A percentile compares a stretch with the other conserved stretches of the same genome.
Conservation (phyloP, 345 rosid species). For the Pugionium cornutum region DNA sequence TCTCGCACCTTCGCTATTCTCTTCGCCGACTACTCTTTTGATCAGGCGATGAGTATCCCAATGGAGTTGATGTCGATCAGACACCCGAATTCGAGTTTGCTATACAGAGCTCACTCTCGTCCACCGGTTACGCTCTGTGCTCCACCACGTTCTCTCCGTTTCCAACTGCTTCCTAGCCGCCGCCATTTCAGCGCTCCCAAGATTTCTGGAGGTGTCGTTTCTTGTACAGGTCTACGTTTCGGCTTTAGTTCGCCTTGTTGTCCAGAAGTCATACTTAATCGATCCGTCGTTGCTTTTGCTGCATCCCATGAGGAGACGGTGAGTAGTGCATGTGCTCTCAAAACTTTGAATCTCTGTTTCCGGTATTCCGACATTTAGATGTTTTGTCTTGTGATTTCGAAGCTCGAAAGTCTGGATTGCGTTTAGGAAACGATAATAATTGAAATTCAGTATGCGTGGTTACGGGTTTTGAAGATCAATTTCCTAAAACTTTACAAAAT, state of each 20-base stretch:
- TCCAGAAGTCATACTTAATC: slow-evolving; percentile 26
- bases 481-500: background rate
- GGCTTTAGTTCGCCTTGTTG: slow-evolving; percentile 27
- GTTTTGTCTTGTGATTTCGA: background rate
- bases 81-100: slow-evolving; percentile 41
- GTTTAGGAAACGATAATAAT: background rate
- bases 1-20: slow-evolving; percentile 14
- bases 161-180: slow-evolving; percentile 25
- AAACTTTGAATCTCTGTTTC: background rate
- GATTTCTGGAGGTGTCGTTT: slow-evolving; percentile 18
- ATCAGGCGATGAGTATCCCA: slow-evolving; percentile 33
- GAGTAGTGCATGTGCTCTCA: slow-evolving; percentile 26
- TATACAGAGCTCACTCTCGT: slow-evolving; percentile 31
- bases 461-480: background rate
- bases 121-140: slow-evolving; percentile 24
- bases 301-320: slow-evolving; percentile 74
- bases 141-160: slow-evolving; percentile 29
- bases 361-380: background rate
- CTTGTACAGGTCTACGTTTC: slow-evolving; percentile 39
- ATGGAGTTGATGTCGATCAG: slow-evolving; percentile 46
- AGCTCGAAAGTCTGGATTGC: background rate
- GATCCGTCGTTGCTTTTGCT: slow-evolving; percentile 49
- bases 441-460: background rate
- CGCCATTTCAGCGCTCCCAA: slow-evolving; percentile 28
- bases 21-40: slow-evolving; percentile 15